A percentile compares a stretch with the other conserved stretches of the same genome.
Evolutionary conservation across 305 asterid species (phyloP).

Genomic region (Fraxinus greggii): DNA sequence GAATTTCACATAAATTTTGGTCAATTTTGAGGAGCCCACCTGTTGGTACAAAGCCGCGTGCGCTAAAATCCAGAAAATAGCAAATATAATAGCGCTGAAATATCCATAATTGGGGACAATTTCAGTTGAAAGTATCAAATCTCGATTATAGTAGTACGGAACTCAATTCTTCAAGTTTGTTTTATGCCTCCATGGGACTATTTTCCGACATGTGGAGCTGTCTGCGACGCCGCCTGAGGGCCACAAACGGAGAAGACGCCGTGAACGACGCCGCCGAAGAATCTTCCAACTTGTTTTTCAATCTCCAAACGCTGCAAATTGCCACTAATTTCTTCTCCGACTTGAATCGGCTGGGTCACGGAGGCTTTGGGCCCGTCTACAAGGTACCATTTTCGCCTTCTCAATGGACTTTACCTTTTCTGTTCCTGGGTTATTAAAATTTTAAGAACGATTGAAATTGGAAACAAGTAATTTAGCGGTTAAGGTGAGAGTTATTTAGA

Average conservation of each 20-base stretch:
- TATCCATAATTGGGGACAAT: background rate
- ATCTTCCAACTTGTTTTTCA: conserved; percentile 45
- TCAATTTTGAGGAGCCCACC: background rate
- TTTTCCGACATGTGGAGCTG: conserved; percentile 43
- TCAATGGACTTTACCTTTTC: background rate
- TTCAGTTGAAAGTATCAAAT: background rate
- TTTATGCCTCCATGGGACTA: conserved; percentile 46
- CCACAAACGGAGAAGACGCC: conserved; percentile 24
- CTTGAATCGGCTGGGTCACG: conserved; percentile 66
- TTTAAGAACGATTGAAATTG: background rate
- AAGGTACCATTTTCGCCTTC: conserved; percentile 39
- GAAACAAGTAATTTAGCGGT: background rate
- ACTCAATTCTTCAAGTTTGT: conserved; percentile 6
- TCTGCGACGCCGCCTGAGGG: conserved; percentile 34
- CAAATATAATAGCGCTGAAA: background rate
- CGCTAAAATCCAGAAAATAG: background rate
- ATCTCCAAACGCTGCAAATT: conserved; percentile 56
- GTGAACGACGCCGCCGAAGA: conserved; percentile 35
- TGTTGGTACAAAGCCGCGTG: background rate
- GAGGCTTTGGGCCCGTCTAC: conserved; percentile 83
- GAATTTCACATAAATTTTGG: background rate
- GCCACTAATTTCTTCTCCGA: conserved; percentile 83
- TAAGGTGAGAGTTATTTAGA: background rate
- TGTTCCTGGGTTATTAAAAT: background rate
- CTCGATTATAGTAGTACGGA: conserved; percentile 13